Conservation (phyloP, 2,329 filamentous ascomycete species). For the Bretziella fagacearum region DNA sequence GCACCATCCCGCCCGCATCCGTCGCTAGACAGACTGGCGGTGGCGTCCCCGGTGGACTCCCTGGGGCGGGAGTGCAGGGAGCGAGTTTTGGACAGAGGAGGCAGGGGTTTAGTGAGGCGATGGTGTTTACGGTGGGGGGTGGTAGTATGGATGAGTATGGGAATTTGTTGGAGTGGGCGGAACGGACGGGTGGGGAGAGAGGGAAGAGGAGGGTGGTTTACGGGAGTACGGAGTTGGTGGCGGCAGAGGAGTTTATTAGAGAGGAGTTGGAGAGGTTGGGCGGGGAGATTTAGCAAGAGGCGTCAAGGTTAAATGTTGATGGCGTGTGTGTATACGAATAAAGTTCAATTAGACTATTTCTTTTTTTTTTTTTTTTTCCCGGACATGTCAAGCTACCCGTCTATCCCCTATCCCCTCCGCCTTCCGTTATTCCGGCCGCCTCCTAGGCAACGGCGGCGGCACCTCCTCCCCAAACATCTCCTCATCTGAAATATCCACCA, state of each 20-base stretch:
- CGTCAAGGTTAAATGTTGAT: background rate
- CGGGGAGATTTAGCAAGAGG: slow-evolving; percentile 30
- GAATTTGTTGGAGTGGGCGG: slow-evolving; percentile 91
- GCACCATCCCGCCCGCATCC: slow-evolving; percentile 63
- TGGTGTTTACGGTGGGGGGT: slow-evolving; percentile 89
- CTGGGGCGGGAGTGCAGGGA: slow-evolving; percentile 42
- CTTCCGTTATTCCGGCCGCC: background rate
- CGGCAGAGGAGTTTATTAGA: slow-evolving; percentile 48
- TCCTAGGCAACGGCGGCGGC: slow-evolving; percentile 10
- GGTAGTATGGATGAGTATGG: slow-evolving; percentile 99
- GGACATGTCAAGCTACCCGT: background rate
- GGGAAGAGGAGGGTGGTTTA: slow-evolving; percentile 70
- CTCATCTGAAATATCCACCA: background rate
- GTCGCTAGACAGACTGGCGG: slow-evolving; percentile 37
- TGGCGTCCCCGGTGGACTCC: slow-evolving; percentile 27
- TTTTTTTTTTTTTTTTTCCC: background rate
- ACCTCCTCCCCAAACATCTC: background rate
- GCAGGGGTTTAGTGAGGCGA: slow-evolving; percentile 76
- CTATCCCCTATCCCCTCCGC: background rate
- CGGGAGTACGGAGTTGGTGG: slow-evolving; percentile 73
- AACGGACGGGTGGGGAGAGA: slow-evolving; percentile 50
- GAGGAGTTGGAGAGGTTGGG: slow-evolving; percentile 48
- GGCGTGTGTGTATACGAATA: background rate
- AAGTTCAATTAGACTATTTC: background rate
- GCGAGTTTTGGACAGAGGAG: slow-evolving; percentile 82